A percentile compares a stretch with the other conserved stretches of the same genome.
These are phyloP conservation scores for Spergularia azorica DNA, from an alignment of 179 eudicot genomes.

Conservation along the genomic window DNA sequence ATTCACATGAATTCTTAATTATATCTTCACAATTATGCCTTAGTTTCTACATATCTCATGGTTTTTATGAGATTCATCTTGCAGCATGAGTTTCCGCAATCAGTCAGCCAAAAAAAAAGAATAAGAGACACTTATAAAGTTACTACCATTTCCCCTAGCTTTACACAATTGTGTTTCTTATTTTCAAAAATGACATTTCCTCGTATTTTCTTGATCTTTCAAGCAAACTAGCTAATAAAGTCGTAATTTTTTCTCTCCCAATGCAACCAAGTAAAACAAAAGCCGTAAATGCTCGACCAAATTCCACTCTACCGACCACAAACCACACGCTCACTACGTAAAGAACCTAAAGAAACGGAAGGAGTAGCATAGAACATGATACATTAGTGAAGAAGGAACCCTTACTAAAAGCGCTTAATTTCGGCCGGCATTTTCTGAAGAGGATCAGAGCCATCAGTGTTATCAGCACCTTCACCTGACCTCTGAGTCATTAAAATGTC, in stretches of 20 bases:
- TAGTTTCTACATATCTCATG: not conserved
- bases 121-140: not conserved
- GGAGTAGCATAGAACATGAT: not conserved
- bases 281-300: too few species aligned
- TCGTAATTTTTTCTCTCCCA: not conserved
- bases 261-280: not conserved
- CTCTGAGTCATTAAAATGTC: slow-evolving; percentile 95
- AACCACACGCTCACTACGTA: not conserved
- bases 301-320: not conserved
- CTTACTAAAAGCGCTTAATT: slow-evolving; percentile 88
- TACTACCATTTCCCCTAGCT: not conserved
- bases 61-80: not conserved
- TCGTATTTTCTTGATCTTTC: not conserved
- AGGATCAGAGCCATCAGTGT: slow-evolving; percentile 69
- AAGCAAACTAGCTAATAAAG: not conserved
- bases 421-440: slow-evolving; percentile 88
- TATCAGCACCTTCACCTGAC: slow-evolving; percentile 71
- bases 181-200: not conserved
- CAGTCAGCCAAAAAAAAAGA: not conserved
- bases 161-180: not conserved
- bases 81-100: not conserved
- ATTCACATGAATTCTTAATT: not conserved
- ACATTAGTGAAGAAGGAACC: not conserved
- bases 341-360: too few species aligned
- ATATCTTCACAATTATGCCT: not conserved